These are phyloP conservation scores for Fusarium goolgardi DNA, from an alignment of 2,329 filamentous ascomycete species.

Conservation along the genomic window DNA sequence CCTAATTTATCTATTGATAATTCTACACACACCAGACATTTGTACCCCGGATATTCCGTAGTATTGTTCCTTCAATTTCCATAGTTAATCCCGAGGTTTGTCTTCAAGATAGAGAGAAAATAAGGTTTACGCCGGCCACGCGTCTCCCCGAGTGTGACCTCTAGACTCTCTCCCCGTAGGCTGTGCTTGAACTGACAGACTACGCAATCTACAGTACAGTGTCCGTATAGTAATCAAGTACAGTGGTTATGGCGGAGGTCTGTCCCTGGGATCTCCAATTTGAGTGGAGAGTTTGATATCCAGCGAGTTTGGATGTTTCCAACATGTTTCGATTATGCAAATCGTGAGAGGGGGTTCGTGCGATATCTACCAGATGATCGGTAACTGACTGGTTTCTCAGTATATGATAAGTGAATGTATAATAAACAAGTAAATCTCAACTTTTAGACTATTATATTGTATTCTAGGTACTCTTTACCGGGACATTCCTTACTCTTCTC, in stretches of 20 bases:
- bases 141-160: conserved; percentile 5
- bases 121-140: conserved; percentile 16
- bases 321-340: conserved; percentile 20
- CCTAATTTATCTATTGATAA: conserved; percentile 10
- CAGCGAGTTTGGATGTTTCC: conserved; percentile 10
- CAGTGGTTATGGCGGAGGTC: background rate
- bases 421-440: background rate
- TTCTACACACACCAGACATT: background rate
- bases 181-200: background rate
- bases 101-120: background rate
- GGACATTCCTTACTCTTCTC: conserved; percentile 8
- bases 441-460: background rate
- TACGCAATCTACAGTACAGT: background rate
- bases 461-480: background rate
- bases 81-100: background rate
- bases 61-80: background rate
- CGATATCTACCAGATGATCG: conserved; percentile 6
- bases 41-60: conserved; percentile 2
- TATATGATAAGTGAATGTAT: background rate
- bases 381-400: background rate
- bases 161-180: background rate
- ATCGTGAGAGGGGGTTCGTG: conserved; percentile 14
- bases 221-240: too few relatives aligned
- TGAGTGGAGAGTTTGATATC: background rate
- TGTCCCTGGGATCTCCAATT: background rate